Base-by-base conservation (phyloP, 768 basidiomycete species). In the Gloeopeniophorella convolvens region DNA sequence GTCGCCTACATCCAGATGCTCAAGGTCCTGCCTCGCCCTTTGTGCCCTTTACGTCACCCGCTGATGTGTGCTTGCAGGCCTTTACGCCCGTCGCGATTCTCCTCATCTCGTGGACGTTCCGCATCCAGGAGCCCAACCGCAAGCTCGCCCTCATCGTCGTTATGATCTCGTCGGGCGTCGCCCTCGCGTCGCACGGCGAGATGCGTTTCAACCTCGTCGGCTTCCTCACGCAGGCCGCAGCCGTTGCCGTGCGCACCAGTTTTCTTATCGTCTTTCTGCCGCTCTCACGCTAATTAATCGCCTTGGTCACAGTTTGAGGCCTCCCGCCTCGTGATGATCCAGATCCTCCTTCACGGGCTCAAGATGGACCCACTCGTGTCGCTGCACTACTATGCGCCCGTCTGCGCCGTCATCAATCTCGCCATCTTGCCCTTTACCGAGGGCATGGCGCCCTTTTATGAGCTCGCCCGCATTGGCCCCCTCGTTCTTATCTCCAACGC, bases 331-430 rank as follows among this genome's bases (percentile, higher is more conserved):
- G 92, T 98, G 20, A 92, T 96, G 82, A 97, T 98, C 54, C 89
- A 98, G 65, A 80, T 94, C 45, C 80, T 98, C 33, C 74, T 98
- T 0, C 91, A 96, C 63, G 93, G 93, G 31, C 71, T 96, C 62
- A 96, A 96, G 71, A 97, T 98, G 94, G 92, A 96, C 63, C 95
- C 95, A 0, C 78, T 97, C 5, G 89, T 92, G 18, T 96, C 93
- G 5, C 68, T 98, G 44, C 89, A 98, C 72, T 97, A 95, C 72
- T 96, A 93, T 63, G 93, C 94, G 9, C 93, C 93, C 12, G 89
- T 97, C 44, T 98, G 95, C 66, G 92, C 95, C 0, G 65, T 73
- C 53, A 88, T 98, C 72, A 97, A 96, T 66, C 77, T 91, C 20
- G 64, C 79, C 46, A 73, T 95, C 55, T 68, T 98, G 16, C 92